These are phyloP conservation scores for Pseudogymnoascus verrucosus DNA, from an alignment of 2,329 filamentous ascomycete species.

Conservation along the genomic window DNA sequence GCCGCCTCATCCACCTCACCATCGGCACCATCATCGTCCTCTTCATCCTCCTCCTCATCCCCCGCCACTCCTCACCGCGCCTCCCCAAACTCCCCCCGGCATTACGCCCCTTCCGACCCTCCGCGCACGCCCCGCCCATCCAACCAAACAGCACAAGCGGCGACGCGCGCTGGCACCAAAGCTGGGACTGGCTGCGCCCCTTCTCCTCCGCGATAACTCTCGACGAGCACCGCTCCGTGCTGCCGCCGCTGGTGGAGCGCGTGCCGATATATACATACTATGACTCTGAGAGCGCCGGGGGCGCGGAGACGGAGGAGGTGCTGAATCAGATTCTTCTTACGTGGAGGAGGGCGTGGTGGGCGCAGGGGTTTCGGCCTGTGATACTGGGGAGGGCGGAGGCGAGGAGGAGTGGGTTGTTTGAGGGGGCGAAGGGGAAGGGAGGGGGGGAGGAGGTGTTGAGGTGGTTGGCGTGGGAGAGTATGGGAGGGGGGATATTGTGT, in stretches of 20 bases:
- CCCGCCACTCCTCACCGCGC: background rate
- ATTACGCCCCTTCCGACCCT: constrained; percentile 51
- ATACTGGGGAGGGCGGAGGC: constrained; percentile 75
- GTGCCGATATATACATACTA: constrained; percentile 87
- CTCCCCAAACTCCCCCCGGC: background rate
- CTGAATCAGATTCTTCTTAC: constrained; percentile 73
- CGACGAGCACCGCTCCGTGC: constrained; percentile 74
- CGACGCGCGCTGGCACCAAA: constrained; percentile 75
- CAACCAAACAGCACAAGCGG: constrained; percentile 73
- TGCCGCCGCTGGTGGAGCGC: constrained; percentile 66
- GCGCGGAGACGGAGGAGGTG: constrained; percentile 57
- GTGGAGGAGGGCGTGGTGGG: constrained; percentile 94
- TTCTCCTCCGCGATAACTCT: constrained; percentile 76
- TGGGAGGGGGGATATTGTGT: constrained; percentile 74
- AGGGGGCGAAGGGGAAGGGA: constrained; percentile 22
- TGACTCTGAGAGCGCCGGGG: constrained; percentile 57
- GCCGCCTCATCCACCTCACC: background rate
- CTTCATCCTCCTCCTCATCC: background rate
- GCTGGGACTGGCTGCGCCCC: constrained; percentile 85
- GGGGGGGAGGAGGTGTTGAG: constrained; percentile 58
- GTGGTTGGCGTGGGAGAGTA: constrained; percentile 89
- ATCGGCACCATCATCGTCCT: background rate
- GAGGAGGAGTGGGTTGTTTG: constrained; percentile 72
- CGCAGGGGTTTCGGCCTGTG: constrained; percentile 79
- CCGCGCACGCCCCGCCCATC: constrained; percentile 62